Conservation (phyloP, 2,329 filamentous ascomycete species). For the Stylonectria norvegica region DNA sequence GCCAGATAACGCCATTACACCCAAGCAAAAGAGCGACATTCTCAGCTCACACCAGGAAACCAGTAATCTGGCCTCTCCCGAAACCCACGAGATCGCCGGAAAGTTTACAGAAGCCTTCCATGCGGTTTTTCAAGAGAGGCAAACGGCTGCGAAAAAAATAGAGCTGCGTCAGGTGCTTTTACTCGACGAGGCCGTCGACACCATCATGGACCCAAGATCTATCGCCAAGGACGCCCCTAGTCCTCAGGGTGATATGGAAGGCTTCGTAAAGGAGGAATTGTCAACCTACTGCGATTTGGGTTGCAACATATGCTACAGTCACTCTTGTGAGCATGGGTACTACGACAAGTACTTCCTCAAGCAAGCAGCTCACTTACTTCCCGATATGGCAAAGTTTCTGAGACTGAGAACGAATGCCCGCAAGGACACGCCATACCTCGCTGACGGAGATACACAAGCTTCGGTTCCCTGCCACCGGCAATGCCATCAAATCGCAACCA, state of each 20-base stretch:
- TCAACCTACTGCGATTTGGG: conserved; percentile 55
- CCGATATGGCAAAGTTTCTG: conserved; percentile 33
- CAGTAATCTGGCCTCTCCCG: conserved; percentile 36
- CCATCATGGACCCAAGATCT: conserved; percentile 51
- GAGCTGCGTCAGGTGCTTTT: conserved; percentile 51
- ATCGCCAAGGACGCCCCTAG: conserved; percentile 44
- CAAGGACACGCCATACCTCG: conserved; percentile 2
- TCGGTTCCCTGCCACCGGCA: conserved; percentile 36
- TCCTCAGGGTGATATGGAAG: conserved; percentile 34
- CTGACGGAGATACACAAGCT: conserved; percentile 14
- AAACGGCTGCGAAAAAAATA: conserved; percentile 36
- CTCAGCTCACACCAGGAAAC: conserved; percentile 46
- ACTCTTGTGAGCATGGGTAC: conserved; percentile 60
- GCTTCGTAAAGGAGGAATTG: conserved; percentile 45
- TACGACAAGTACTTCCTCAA: conserved; percentile 53
- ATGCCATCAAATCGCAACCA: conserved; percentile 38
- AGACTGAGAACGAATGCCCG: conserved; percentile 23
- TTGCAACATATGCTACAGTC: conserved; percentile 57
- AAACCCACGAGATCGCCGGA: conserved; percentile 41
- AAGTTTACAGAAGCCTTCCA: conserved; percentile 58
- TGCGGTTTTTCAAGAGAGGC: conserved; percentile 44
- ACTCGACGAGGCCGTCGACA: conserved; percentile 53
- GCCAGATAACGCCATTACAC: conserved; percentile 47
- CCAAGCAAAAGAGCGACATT: conserved; percentile 52
- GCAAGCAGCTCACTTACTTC: conserved; percentile 49